These are phyloP conservation scores for Sporothrix sp. DNA, from an alignment of 2,329 filamentous ascomycete genomes.

Conservation along the genomic window DNA sequence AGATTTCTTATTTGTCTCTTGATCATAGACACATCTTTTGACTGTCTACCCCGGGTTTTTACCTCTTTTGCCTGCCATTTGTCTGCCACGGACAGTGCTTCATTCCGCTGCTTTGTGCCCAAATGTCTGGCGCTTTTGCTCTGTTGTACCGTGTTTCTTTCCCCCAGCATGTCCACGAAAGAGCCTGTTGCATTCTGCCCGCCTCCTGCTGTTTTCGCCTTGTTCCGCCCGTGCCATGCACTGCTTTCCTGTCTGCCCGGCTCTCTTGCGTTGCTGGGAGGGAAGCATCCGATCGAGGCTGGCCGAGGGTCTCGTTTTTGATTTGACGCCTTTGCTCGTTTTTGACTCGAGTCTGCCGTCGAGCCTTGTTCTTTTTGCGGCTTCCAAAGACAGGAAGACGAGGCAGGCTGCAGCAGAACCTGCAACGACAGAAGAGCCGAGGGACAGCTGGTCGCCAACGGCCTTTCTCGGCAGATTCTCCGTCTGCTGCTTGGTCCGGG, in stretches of 20 bases:
- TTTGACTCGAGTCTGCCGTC: too few species aligned
- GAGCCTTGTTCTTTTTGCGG: neutral
- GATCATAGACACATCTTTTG: slow-evolving; percentile 12
- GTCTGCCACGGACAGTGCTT: neutral
- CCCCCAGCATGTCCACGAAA: neutral
- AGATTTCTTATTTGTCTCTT: slow-evolving; percentile 18
- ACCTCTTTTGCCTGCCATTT: neutral
- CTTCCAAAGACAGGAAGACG: neutral
- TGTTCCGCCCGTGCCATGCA: neutral
- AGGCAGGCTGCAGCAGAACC: too few species aligned
- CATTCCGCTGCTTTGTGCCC: neutral
- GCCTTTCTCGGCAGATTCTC: neutral
- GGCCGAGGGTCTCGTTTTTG: too few species aligned
- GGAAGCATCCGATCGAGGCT: too few species aligned
- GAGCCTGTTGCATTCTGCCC: neutral
- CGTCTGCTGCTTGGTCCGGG: neutral
- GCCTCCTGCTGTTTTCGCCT: neutral
- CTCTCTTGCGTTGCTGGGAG: neutral
- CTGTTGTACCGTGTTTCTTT: slow-evolving; percentile 1
- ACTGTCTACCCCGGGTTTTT: neutral
- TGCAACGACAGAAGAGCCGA: neutral
- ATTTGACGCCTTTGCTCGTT: too few species aligned
- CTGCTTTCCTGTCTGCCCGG: neutral
- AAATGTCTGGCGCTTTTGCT: neutral
- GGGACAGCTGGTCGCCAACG: neutral